Percentiles rank a stretch among this genome's conserved stretches.
Conservation (phyloP, 257 asterid species). For the Ilex aquifolium region DNA sequence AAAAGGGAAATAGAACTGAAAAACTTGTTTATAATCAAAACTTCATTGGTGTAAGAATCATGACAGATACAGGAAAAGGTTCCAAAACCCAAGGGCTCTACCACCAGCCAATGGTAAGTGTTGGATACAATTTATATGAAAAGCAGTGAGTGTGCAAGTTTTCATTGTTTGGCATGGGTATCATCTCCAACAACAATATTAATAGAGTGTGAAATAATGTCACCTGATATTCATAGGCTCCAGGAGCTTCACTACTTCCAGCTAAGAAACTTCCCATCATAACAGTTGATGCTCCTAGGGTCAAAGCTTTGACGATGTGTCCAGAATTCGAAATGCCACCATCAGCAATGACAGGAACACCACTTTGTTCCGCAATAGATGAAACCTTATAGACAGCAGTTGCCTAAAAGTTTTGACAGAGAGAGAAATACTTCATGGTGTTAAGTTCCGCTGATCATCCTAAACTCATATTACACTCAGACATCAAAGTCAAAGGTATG, state of each 20-base stretch:
- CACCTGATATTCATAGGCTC: slow-evolving; percentile 65
- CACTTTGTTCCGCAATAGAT: slow-evolving; percentile 64
- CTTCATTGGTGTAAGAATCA: neutral
- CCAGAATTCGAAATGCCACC: slow-evolving; percentile 96
- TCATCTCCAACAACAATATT: neutral
- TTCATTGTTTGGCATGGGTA: too few species aligned
- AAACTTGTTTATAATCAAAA: neutral
- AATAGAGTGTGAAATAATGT: neutral
- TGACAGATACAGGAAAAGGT: neutral
- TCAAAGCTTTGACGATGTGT: slow-evolving; percentile 86
- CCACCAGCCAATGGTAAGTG: too few species aligned
- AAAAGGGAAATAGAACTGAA: too few species aligned
- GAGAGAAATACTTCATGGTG: neutral
- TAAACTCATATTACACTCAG: neutral
- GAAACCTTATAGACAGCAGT: slow-evolving; percentile 89
- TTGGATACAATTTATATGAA: too few species aligned
- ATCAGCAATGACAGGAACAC: slow-evolving; percentile 84
- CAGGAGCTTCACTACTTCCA: slow-evolving; percentile 91
- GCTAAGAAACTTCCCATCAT: slow-evolving; percentile 97
- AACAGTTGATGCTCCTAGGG: slow-evolving; percentile 88
- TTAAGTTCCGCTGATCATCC: neutral
- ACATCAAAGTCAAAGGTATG: neutral
- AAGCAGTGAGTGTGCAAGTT: neutral
- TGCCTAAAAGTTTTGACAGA: slow-evolving; percentile 39
- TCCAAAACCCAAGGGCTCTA: too few species aligned